Evolutionary conservation across 805 yeast species (phyloP).

Genomic region (Wickerhamomyces canadensis): DNA sequence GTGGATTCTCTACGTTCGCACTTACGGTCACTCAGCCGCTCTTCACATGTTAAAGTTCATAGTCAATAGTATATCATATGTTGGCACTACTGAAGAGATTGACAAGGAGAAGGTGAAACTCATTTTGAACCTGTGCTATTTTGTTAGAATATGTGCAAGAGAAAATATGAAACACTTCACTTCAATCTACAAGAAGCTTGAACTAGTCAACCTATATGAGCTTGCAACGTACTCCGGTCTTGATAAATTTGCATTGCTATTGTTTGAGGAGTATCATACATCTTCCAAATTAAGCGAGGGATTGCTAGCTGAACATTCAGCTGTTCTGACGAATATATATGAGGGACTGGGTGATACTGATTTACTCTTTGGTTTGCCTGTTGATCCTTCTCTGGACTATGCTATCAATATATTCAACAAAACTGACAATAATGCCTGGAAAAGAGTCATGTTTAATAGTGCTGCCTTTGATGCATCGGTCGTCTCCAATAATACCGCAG

Average conservation of each 20-base stretch:
- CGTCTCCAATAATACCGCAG: slow-evolving; percentile 6
- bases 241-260: slow-evolving; percentile 27
- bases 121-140: slow-evolving; percentile 21
- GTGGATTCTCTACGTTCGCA: slow-evolving; percentile 23
- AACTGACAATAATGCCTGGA: slow-evolving; percentile 29
- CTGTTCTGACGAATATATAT: slow-evolving; percentile 34
- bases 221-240: slow-evolving; percentile 21
- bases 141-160: slow-evolving; percentile 23
- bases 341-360: slow-evolving; percentile 56
- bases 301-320: slow-evolving; percentile 7
- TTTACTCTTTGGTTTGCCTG: slow-evolving; percentile 59
- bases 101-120: slow-evolving; percentile 6
- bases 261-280: slow-evolving; percentile 30
- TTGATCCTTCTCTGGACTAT: slow-evolving; percentile 44
- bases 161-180: slow-evolving; percentile 12
- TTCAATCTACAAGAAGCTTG: slow-evolving; percentile 18
- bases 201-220: slow-evolving; percentile 11
- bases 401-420: slow-evolving; percentile 40
- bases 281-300: slow-evolving; percentile 2
- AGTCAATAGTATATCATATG: not conserved
- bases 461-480: slow-evolving; percentile 48
- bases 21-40: slow-evolving; percentile 13
- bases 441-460: slow-evolving; percentile 46
- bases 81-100: not conserved
- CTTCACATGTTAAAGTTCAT: slow-evolving; percentile 6